phyloP scores from a whole-genome alignment of 192 early-diverging fungal genomes.

The Coemansia sp. region DNA sequence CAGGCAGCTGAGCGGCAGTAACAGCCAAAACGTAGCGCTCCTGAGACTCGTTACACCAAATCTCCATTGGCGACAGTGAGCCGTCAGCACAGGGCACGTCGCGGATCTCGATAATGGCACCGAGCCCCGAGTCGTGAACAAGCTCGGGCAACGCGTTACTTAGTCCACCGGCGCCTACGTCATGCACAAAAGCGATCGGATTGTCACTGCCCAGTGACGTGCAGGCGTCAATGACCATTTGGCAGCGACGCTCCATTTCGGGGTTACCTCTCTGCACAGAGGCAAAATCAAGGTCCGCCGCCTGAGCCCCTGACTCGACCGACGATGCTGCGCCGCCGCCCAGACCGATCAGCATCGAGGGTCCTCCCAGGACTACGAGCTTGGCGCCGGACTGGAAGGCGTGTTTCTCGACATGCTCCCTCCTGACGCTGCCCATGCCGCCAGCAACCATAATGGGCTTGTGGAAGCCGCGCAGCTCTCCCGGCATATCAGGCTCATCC shows the following conservation, averaged over 20 bases:
- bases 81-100: slow-evolving; percentile 90
- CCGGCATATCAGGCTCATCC: slow-evolving; percentile 55
- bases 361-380: slow-evolving; percentile 93
- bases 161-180: slow-evolving; percentile 98
- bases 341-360: slow-evolving; percentile 97
- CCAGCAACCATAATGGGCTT: slow-evolving; percentile 99
- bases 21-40: slow-evolving; percentile 99
- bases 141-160: slow-evolving; percentile 98
- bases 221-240: slow-evolving; percentile 97
- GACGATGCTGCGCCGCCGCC: slow-evolving; percentile 99
- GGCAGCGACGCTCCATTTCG: slow-evolving; percentile 98
- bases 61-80: slow-evolving; percentile 99
- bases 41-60: slow-evolving; percentile 99
- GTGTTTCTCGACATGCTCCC: slow-evolving; percentile 83
- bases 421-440: slow-evolving; percentile 91
- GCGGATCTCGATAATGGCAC: slow-evolving; percentile 90
- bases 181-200: slow-evolving; percentile 94
- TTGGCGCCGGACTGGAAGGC: slow-evolving; percentile 79
- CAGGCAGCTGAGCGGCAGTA: slow-evolving; percentile 61
- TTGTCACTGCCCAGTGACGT: slow-evolving; percentile 76
- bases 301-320: slow-evolving; percentile 85
- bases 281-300: slow-evolving; percentile 92
- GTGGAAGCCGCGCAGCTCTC: slow-evolving; percentile 93
- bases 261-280: slow-evolving; percentile 99
- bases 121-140: slow-evolving; percentile 92